Conservation (phyloP, 2,329 filamentous ascomycete species). For the Fusarium torreyae region DNA sequence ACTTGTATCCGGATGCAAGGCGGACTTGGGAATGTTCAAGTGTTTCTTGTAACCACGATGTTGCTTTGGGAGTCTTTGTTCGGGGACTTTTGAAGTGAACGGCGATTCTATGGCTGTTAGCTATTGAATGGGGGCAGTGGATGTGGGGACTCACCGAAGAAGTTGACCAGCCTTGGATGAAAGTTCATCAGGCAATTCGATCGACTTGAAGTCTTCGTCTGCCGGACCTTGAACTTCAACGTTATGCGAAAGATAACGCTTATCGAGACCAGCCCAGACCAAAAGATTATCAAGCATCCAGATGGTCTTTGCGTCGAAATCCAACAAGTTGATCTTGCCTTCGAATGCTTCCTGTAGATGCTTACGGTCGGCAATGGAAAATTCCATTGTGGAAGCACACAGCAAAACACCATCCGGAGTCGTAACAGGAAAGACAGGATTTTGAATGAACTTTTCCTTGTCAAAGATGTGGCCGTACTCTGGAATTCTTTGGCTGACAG, state of each 20-base stretch:
- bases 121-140: too few species aligned
- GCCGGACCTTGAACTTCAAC: slow-evolving; percentile 27
- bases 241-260: slow-evolving; percentile 39
- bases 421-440: slow-evolving; percentile 38
- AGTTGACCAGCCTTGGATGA: slow-evolving; percentile 39
- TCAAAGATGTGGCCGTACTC: slow-evolving; percentile 41
- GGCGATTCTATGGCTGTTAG: slow-evolving; percentile 32
- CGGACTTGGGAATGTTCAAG: slow-evolving; percentile 38
- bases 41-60: slow-evolving; percentile 32
- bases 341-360: slow-evolving; percentile 37
- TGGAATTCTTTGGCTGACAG: slow-evolving; percentile 34
- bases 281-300: slow-evolving; percentile 42
- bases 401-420: slow-evolving; percentile 30
- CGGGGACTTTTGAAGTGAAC: slow-evolving; percentile 44
- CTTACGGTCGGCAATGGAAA: slow-evolving; percentile 40
- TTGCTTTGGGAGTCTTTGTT: slow-evolving; percentile 18
- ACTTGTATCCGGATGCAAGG: slow-evolving; percentile 9
- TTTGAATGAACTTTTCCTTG: slow-evolving; percentile 28
- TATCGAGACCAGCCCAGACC: slow-evolving; percentile 43
- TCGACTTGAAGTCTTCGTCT: slow-evolving; percentile 35
- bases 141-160: slow-evolving; percentile 20
- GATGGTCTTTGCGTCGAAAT: slow-evolving; percentile 38
- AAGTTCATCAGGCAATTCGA: slow-evolving; percentile 35
- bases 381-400: slow-evolving; percentile 42
- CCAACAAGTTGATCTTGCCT: slow-evolving; percentile 37